phyloP scores from a whole-genome alignment of 2,329 filamentous ascomycete genomes.

The Colletotrichum melonis region DNA sequence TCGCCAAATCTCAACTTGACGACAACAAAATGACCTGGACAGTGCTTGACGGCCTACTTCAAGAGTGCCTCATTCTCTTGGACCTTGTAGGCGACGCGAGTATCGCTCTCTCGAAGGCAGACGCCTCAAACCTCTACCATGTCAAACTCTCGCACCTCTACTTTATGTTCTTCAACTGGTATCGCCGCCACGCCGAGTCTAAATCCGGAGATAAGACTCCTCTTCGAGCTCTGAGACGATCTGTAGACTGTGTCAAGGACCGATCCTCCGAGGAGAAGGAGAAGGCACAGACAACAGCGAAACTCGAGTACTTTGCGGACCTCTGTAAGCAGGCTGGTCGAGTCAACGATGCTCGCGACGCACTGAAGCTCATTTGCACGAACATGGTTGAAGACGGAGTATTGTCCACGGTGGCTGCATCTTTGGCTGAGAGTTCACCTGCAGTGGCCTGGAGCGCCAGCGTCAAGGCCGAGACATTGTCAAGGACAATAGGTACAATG shows the following conservation, averaged over 20 bases:
- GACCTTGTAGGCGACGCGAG: conserved; percentile 60
- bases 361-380: conserved; percentile 70
- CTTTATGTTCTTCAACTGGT: conserved; percentile 62
- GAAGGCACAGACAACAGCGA: conserved; percentile 69
- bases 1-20: conserved; percentile 65
- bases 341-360: conserved; percentile 66
- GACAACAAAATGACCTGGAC: conserved; percentile 63
- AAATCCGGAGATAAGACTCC: conserved; percentile 55
- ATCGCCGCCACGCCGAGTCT: conserved; percentile 45
- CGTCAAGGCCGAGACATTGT: conserved; percentile 63
- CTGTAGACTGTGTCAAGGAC: conserved; percentile 70
- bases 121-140: conserved; percentile 58
- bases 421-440: conserved; percentile 62
- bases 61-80: conserved; percentile 66
- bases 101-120: conserved; percentile 39
- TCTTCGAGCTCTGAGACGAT: conserved; percentile 70
- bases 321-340: conserved; percentile 65
- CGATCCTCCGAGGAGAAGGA: conserved; percentile 66
- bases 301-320: conserved; percentile 75
- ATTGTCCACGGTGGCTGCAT: conserved; percentile 62
- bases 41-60: conserved; percentile 65
- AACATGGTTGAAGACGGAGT: conserved; percentile 69
- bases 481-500: conserved; percentile 68
- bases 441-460: conserved; percentile 63
- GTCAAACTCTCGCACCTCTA: conserved; percentile 80